Percentiles rank a stretch among this genome's conserved stretches.
Conservation (phyloP, 345 rosid species). For the Melaleuca quinquenervia region DNA sequence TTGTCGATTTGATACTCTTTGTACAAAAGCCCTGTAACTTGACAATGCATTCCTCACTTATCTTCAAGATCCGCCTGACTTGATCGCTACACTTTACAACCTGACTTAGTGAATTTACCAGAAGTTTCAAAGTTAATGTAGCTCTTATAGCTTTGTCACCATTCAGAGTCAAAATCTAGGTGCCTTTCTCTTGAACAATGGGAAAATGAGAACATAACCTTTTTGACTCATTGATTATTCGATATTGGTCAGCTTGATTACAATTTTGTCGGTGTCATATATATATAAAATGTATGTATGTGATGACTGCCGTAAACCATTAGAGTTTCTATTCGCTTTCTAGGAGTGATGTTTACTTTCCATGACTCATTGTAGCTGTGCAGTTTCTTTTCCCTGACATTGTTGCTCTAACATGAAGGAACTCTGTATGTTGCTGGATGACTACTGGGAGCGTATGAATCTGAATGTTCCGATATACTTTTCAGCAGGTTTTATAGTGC, state of each 20-base stretch:
- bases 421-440: conserved; percentile 83
- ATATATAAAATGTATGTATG: too few species aligned
- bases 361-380: not conserved
- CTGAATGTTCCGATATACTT: conserved; percentile 89
- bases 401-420: conserved; percentile 32
- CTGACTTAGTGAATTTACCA: not conserved
- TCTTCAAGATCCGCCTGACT: not conserved
- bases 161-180: not conserved
- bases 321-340: not conserved
- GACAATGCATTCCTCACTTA: not conserved
- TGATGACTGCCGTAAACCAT: not conserved
- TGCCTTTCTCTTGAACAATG: not conserved
- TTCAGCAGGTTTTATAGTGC: conserved; percentile 51
- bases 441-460: conserved; percentile 97
- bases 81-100: not conserved
- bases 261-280: not conserved
- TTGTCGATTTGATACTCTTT: not conserved
- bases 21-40: not conserved
- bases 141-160: not conserved
- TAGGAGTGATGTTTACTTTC: not conserved
- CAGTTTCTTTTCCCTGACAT: not conserved
- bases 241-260: not conserved
- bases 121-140: not conserved
- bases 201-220: not conserved
- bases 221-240: not conserved